phyloP scores from a whole-genome alignment of 2,329 filamentous ascomycete species.

The Penicillium sclerotigenum region DNA sequence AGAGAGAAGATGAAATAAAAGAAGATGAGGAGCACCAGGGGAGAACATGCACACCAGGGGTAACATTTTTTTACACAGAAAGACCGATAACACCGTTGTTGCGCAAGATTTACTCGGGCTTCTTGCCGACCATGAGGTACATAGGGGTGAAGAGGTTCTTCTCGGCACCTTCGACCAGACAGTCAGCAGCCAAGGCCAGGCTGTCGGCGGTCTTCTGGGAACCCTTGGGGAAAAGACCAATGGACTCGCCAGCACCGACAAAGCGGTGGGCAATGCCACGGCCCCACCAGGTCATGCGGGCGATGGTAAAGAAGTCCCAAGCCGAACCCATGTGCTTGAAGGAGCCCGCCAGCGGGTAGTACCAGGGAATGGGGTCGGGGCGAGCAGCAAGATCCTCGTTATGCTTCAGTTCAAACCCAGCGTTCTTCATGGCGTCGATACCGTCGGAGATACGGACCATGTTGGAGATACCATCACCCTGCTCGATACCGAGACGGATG shows the following conservation, averaged over 20 bases:
- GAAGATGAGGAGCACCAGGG: constrained; percentile 13
- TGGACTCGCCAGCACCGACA: constrained; percentile 70
- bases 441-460: constrained; percentile 88
- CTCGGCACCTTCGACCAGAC: constrained; percentile 78
- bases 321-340: constrained; percentile 77
- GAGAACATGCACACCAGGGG: constrained; percentile 13
- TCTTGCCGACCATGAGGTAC: constrained; percentile 94
- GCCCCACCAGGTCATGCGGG: constrained; percentile 84
- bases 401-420: constrained; percentile 79
- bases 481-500: constrained; percentile 91
- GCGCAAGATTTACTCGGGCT: constrained; percentile 55
- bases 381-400: constrained; percentile 83
- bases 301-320: constrained; percentile 76
- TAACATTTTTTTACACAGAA: constrained; percentile 8
- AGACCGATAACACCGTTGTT: constrained; percentile 1
- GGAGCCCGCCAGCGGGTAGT: constrained; percentile 85
- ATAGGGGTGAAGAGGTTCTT: constrained; percentile 97
- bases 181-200: constrained; percentile 76
- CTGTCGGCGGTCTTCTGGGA: constrained; percentile 95
- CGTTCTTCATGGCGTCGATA: constrained; percentile 75
- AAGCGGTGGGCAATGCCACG: constrained; percentile 72
- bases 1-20: constrained; percentile 6
- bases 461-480: constrained; percentile 94
- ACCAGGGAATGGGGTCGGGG: constrained; percentile 78
- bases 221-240: constrained; percentile 73